phyloP scores from a whole-genome alignment of 2,329 filamentous ascomycete species.

The Xylaria sp. region DNA sequence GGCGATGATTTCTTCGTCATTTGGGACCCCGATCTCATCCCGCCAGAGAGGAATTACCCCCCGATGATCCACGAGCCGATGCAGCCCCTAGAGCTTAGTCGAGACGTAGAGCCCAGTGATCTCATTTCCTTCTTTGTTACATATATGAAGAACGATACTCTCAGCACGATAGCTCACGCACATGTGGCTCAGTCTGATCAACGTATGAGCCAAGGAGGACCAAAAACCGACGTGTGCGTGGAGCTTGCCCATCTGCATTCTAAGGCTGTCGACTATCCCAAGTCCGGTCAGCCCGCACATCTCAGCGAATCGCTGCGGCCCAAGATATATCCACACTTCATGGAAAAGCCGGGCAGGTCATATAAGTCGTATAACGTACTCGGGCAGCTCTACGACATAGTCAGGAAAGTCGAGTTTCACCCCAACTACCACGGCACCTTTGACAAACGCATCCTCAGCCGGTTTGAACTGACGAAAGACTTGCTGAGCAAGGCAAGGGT shows the following conservation, averaged over 20 bases:
- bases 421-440: constrained; percentile 77
- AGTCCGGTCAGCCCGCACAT: constrained; percentile 79
- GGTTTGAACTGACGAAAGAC: constrained; percentile 60
- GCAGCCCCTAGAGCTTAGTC: constrained; percentile 59
- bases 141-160: constrained; percentile 89
- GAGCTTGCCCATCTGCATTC: constrained; percentile 83
- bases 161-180: constrained; percentile 79
- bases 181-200: constrained; percentile 81
- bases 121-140: constrained; percentile 85
- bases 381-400: constrained; percentile 81
- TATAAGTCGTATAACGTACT: constrained; percentile 76
- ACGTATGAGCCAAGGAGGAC: constrained; percentile 56
- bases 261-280: constrained; percentile 90
- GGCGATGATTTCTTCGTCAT: constrained; percentile 95
- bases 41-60: constrained; percentile 64
- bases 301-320: constrained; percentile 69
- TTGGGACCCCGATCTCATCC: constrained; percentile 81
- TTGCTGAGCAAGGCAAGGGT: constrained; percentile 63
- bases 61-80: constrained; percentile 79
- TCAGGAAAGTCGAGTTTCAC: constrained; percentile 69
- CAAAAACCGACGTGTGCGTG: constrained; percentile 73
- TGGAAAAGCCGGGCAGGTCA: constrained; percentile 67
- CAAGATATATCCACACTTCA: constrained; percentile 80
- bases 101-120: constrained; percentile 72
- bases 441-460: constrained; percentile 73